Conservation (phyloP, 1,284 basidiomycete genomes). For the Puccinia polysora region DNA sequence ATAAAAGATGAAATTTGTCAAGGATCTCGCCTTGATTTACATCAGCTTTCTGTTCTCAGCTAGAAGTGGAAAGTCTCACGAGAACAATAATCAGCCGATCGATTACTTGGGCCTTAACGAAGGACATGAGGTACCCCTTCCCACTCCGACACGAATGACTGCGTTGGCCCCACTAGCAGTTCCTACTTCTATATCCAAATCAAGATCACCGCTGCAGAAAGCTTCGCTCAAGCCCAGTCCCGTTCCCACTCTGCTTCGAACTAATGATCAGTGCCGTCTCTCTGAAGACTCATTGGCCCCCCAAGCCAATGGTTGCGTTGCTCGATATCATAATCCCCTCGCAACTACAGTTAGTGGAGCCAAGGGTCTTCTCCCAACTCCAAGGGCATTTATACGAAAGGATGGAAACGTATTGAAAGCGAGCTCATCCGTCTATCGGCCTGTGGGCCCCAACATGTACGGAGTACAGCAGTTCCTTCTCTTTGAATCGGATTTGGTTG, state of each 20-base stretch:
- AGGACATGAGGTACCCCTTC: too few species aligned
- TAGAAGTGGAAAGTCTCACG: too few species aligned
- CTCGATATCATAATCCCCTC: constrained; percentile 26
- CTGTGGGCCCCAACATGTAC: constrained; percentile 38
- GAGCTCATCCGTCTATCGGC: constrained; percentile 1
- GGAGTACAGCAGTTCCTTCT: background rate
- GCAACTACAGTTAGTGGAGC: constrained; percentile 33
- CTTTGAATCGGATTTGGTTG: background rate
- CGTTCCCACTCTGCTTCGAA: background rate
- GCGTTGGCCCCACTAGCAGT: too few species aligned
- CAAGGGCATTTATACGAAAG: constrained; percentile 21
- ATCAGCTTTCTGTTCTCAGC: too few species aligned
- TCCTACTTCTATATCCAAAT: background rate
- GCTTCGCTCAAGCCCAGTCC: background rate
- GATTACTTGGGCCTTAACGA: too few species aligned
- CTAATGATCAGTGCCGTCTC: constrained; percentile 7
- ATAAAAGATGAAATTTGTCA: too few species aligned
- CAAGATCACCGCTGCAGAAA: constrained; percentile 6
- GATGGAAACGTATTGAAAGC: constrained; percentile 17
- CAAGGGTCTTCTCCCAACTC: constrained; percentile 21
- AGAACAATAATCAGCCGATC: too few species aligned
- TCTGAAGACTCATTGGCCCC: constrained; percentile 19
- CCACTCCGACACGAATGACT: too few species aligned
- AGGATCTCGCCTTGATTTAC: too few species aligned
- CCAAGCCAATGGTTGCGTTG: constrained; percentile 17